Conservation (phyloP, 164 flowering plant species). For the Brasenia schreberi region DNA sequence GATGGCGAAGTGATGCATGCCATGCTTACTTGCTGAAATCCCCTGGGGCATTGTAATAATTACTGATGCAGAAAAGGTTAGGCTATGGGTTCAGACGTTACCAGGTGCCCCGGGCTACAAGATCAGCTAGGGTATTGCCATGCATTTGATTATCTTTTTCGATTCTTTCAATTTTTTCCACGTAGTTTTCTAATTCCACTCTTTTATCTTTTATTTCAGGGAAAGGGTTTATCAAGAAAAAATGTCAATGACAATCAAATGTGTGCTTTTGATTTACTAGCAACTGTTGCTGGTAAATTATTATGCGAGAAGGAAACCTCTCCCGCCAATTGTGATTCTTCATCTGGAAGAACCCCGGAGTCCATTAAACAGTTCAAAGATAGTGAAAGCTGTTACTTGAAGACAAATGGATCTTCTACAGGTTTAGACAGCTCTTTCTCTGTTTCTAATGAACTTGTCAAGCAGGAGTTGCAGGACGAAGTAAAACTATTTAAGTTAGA, state of each 20-base stretch:
- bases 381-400: neutral
- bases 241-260: constrained; percentile 31
- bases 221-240: constrained; percentile 28
- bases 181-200: neutral
- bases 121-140: constrained; percentile 88
- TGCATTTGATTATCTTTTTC: constrained; percentile 13
- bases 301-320: constrained; percentile 40
- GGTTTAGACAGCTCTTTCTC: neutral
- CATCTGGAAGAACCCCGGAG: constrained; percentile 12
- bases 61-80: constrained; percentile 82
- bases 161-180: neutral
- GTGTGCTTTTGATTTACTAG: constrained; percentile 87
- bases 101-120: constrained; percentile 70
- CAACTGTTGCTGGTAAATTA: constrained; percentile 80
- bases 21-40: constrained; percentile 31
- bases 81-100: constrained; percentile 78
- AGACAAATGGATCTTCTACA: neutral
- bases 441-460: constrained; percentile 10
- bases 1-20: constrained; percentile 71
- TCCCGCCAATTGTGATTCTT: constrained; percentile 19
- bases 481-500: constrained; percentile 27
- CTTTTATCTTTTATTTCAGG: constrained; percentile 13
- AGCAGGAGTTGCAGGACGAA: constrained; percentile 20
- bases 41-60: constrained; percentile 31
- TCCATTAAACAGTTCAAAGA: neutral